phyloP scores from a whole-genome alignment of 768 basidiomycete genomes.

The Leccinum longicurvipes region DNA sequence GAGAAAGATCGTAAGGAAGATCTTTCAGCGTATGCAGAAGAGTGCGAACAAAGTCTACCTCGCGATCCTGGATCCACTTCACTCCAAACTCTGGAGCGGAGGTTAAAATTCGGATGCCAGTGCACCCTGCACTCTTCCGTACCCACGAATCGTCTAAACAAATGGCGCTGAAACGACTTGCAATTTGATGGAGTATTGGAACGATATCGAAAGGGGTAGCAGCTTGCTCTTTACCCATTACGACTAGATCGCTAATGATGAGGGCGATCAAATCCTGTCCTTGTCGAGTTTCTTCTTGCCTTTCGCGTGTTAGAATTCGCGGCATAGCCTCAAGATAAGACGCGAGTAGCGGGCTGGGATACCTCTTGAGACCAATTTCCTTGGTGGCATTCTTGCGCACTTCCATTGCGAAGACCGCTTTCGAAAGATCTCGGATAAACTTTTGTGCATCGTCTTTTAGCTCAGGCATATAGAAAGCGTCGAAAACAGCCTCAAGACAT shows the following conservation, averaged over 20 bases:
- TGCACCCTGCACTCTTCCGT: conserved; percentile 85
- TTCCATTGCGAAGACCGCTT: conserved; percentile 72
- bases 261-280: conserved; percentile 58
- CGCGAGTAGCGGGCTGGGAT: conserved; percentile 55
- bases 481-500: conserved; percentile 74
- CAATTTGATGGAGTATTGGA: conserved; percentile 74
- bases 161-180: conserved; percentile 76
- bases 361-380: conserved; percentile 48
- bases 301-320: conserved; percentile 67
- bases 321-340: conserved; percentile 82
- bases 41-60: conserved; percentile 86
- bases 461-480: conserved; percentile 68
- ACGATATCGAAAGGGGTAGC: conserved; percentile 54
- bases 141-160: conserved; percentile 92
- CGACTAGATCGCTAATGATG: conserved; percentile 66
- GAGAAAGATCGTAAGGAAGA: conserved; percentile 85
- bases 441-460: conserved; percentile 64
- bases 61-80: conserved; percentile 81
- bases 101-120: conserved; percentile 79
- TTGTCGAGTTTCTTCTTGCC: conserved; percentile 54
- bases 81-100: conserved; percentile 65
- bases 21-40: conserved; percentile 92
- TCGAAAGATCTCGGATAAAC: conserved; percentile 67
- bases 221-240: conserved; percentile 45
- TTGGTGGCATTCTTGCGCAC: conserved; percentile 56